Evolutionary conservation across 2,329 filamentous ascomycete species (phyloP).

Genomic region (Fusarium sublunatum): DNA sequence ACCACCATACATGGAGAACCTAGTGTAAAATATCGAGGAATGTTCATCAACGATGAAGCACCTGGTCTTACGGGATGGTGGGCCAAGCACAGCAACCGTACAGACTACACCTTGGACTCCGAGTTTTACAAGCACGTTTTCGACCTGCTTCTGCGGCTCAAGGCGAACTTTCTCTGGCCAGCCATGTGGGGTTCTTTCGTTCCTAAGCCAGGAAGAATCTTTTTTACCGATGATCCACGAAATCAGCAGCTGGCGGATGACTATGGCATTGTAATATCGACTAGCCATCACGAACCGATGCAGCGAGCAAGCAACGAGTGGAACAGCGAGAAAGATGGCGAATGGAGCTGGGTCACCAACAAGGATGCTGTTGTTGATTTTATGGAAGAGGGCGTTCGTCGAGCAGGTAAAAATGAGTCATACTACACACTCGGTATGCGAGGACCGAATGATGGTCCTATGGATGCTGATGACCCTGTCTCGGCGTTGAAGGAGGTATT

Average conservation of each 20-base stretch:
- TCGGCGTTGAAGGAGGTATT: conserved; percentile 65
- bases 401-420: conserved; percentile 67
- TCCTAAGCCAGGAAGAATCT: conserved; percentile 61
- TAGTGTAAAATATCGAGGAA: conserved; percentile 73
- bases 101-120: conserved; percentile 61
- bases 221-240: conserved; percentile 74
- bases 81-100: conserved; percentile 51
- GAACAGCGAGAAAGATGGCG: conserved; percentile 56
- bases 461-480: conserved; percentile 62
- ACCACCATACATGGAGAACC: conserved; percentile 69
- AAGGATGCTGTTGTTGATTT: conserved; percentile 64
- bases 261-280: conserved; percentile 73
- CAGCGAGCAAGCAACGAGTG: conserved; percentile 66
- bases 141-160: conserved; percentile 74
- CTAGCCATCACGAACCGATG: conserved; percentile 75
- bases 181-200: conserved; percentile 69
- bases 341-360: conserved; percentile 71
- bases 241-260: conserved; percentile 75
- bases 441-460: conserved; percentile 66
- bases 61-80: conserved; percentile 76
- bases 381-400: conserved; percentile 65
- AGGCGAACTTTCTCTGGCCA: conserved; percentile 80
- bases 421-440: conserved; percentile 71
- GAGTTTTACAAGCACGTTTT: conserved; percentile 76
- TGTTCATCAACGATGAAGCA: conserved; percentile 78